These are phyloP conservation scores for Orbilia javanica DNA, from an alignment of 2,329 filamentous ascomycete species.

Conservation along the genomic window DNA sequence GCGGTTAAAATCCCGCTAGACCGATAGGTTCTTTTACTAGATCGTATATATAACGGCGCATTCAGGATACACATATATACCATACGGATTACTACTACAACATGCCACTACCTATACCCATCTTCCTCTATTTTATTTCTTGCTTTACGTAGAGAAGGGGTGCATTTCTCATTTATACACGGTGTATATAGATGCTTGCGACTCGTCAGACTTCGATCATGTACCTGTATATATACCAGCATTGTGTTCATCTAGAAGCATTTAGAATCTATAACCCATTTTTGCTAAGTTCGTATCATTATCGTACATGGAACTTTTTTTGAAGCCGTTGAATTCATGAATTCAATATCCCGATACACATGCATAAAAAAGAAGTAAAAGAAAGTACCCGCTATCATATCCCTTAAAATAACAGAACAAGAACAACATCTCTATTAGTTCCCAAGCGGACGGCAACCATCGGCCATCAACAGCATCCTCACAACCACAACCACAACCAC, in stretches of 20 bases:
- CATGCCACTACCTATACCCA: slow-evolving; percentile 36
- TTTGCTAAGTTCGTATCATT: slow-evolving; percentile 14
- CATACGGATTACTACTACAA: slow-evolving; percentile 1
- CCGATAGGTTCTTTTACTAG: slow-evolving; percentile 8
- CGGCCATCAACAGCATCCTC: no score
- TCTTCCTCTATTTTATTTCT: neutral
- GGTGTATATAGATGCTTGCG: slow-evolving; percentile 33
- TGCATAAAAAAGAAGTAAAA: neutral
- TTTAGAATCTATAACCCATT: slow-evolving; percentile 19
- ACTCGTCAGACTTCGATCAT: slow-evolving; percentile 10
- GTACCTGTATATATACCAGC: slow-evolving; percentile 43
- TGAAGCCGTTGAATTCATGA: neutral
- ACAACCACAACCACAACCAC: neutral
- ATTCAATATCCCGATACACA: neutral
- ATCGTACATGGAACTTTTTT: slow-evolving; percentile 31
- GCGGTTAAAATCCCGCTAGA: slow-evolving; percentile 63
- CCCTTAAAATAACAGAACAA: neutral
- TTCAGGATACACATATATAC: neutral
- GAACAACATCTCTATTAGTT: neutral
- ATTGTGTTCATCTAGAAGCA: slow-evolving; percentile 12
- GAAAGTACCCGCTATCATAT: slow-evolving; percentile 9
- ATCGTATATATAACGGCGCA: slow-evolving; percentile 13
- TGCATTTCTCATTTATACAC: slow-evolving; percentile 34
- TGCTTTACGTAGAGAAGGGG: slow-evolving; percentile 32
- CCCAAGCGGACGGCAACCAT: neutral